A percentile compares a stretch with the other conserved stretches of the same genome.
These are phyloP conservation scores for Trapa bicornis DNA, from an alignment of 345 rosid species.

Conservation along the genomic window DNA sequence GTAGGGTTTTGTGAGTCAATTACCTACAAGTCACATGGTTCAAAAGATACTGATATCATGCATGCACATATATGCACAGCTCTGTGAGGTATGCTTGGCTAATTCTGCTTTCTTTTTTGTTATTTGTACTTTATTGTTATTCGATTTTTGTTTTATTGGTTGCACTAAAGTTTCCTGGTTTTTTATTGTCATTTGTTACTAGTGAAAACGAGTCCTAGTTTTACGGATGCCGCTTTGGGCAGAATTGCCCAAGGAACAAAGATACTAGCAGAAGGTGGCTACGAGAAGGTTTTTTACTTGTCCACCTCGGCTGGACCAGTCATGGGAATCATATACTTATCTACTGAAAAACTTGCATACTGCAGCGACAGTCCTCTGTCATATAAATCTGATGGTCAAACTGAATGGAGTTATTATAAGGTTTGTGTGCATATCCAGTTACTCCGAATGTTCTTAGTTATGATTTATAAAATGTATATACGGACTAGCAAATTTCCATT, in stretches of 20 bases:
- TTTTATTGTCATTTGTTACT: background rate
- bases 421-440: conserved; percentile 6
- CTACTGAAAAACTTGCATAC: conserved; percentile 31
- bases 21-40: background rate
- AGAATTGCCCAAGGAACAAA: conserved; percentile 38
- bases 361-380: conserved; percentile 36
- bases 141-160: background rate
- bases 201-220: conserved; percentile 39
- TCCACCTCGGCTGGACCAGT: conserved; percentile 41
- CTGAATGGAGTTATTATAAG: conserved; percentile 36
- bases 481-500: background rate
- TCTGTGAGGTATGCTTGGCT: background rate
- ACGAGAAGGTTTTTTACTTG: conserved; percentile 31
- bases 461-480: background rate
- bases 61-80: background rate
- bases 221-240: conserved; percentile 41
- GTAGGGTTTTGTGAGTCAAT: background rate
- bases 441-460: background rate
- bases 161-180: background rate
- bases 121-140: background rate
- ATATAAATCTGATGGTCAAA: conserved; percentile 21
- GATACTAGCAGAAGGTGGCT: conserved; percentile 33
- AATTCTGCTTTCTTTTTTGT: background rate
- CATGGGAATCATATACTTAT: conserved; percentile 29
- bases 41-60: background rate